Evolutionary conservation across 2,329 filamentous ascomycete genomes (phyloP).

Genomic region (Tolypocladium pustulatum): DNA sequence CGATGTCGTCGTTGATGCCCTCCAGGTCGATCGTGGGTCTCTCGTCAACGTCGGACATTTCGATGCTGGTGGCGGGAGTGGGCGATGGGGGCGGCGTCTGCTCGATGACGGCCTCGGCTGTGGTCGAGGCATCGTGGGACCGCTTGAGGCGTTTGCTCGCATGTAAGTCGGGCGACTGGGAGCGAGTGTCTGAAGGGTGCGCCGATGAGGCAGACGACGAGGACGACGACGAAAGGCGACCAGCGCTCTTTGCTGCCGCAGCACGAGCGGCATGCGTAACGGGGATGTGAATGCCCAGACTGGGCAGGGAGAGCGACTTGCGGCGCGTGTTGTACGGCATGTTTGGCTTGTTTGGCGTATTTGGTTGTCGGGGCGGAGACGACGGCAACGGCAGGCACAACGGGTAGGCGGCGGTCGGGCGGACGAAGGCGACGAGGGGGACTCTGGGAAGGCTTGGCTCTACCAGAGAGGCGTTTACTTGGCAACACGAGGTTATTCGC

Average conservation of each 20-base stretch:
- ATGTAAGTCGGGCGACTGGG: conserved; percentile 23
- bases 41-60: conserved; percentile 13
- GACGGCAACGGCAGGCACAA: neutral
- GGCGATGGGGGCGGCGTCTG: conserved; percentile 54
- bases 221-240: conserved; percentile 15
- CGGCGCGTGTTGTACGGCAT: conserved; percentile 97
- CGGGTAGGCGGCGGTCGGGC: neutral
- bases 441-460: neutral
- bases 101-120: conserved; percentile 64
- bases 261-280: conserved; percentile 51
- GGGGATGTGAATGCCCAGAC: conserved; percentile 82
- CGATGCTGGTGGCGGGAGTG: conserved; percentile 15
- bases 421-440: neutral
- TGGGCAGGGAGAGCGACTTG: conserved; percentile 88
- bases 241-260: conserved; percentile 32
- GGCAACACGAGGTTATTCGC: neutral
- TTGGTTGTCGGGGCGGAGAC: conserved; percentile 1
- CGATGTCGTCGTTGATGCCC: conserved; percentile 88
- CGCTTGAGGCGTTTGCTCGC: conserved; percentile 65
- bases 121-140: conserved; percentile 47
- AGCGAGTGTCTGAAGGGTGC: conserved; percentile 14
- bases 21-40: conserved; percentile 49
- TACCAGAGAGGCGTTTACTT: neutral
- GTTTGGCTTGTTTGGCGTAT: conserved; percentile 8
- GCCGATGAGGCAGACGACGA: conserved; percentile 11